phyloP scores from a whole-genome alignment of 768 basidiomycete species.

The Leccinellum rugosiceps region DNA sequence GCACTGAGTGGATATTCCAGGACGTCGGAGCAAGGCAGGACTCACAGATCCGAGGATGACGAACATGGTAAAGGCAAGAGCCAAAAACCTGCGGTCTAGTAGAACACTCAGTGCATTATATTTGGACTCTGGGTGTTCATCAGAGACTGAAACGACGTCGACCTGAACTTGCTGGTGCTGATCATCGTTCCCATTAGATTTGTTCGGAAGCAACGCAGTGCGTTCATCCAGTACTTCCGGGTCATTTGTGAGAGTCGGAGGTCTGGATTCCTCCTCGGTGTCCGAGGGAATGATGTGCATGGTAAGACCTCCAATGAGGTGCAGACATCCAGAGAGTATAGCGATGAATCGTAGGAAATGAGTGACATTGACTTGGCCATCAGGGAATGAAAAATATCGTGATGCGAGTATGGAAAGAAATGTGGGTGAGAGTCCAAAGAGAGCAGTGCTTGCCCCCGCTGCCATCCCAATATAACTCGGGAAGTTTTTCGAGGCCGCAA shows the following conservation, averaged over 20 bases:
- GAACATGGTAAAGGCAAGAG: constrained; percentile 49
- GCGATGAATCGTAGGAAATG: constrained; percentile 59
- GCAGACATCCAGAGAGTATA: constrained; percentile 46
- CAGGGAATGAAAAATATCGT: constrained; percentile 49
- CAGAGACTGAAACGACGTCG: constrained; percentile 22
- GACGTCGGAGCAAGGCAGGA: constrained; percentile 6
- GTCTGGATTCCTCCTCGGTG: constrained; percentile 4
- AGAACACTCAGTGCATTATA: constrained; percentile 43
- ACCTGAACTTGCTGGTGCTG: constrained; percentile 14
- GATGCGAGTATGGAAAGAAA: constrained; percentile 67
- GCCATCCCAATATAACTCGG: constrained; percentile 62
- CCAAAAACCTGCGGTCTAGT: constrained; percentile 60
- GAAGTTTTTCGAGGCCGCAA: constrained; percentile 71
- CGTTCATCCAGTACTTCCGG: constrained; percentile 27
- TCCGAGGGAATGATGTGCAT: constrained; percentile 28
- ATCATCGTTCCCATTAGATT: constrained; percentile 12
- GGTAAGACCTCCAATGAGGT: constrained; percentile 51
- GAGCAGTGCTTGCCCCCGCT: constrained; percentile 62
- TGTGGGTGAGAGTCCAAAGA: constrained; percentile 81
- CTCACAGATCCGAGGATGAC: constrained; percentile 68
- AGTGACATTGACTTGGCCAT: constrained; percentile 44
- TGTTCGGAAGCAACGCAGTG: constrained; percentile 29
- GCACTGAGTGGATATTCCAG: not conserved
- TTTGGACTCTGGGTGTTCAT: constrained; percentile 15
- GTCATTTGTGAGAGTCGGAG: constrained; percentile 1